These are phyloP conservation scores for Oxyria digyna DNA, from an alignment of 148 eudicot genomes.

Conservation along the genomic window DNA sequence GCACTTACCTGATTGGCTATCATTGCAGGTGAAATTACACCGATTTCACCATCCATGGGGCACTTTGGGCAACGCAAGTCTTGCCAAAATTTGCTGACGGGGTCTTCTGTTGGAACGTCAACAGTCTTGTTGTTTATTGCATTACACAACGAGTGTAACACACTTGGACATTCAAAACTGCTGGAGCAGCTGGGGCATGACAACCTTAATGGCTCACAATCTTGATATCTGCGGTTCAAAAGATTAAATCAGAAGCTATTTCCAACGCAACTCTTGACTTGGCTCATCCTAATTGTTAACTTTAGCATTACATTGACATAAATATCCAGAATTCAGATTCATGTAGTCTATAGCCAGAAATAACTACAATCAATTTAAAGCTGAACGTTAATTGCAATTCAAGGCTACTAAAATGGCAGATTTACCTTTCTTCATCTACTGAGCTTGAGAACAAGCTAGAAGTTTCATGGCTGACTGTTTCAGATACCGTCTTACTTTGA, in stretches of 20 bases:
- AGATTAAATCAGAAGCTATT: background rate
- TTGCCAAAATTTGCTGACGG: constrained; percentile 42
- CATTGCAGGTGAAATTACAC: constrained; percentile 51
- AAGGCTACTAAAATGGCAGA: background rate
- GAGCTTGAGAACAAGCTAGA: constrained; percentile 43
- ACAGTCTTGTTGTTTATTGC: constrained; percentile 24
- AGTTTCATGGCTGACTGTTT: constrained; percentile 34
- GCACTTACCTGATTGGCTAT: constrained; percentile 81
- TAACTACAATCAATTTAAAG: background rate
- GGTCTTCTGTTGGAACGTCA: constrained; percentile 27
- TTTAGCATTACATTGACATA: background rate
- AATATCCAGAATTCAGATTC: background rate
- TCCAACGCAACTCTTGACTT: background rate
- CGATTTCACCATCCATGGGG: constrained; percentile 58
- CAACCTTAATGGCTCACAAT: constrained; percentile 67
- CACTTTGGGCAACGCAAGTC: constrained; percentile 73
- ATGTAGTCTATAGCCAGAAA: background rate
- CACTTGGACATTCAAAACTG: constrained; percentile 60
- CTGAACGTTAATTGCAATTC: background rate
- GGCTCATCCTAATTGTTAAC: background rate
- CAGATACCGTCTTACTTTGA: constrained; percentile 60
- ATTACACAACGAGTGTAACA: constrained; percentile 52
- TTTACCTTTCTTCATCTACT: constrained; percentile 42
- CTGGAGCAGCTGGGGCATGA: constrained; percentile 79
- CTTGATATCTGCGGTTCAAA: constrained; percentile 56